Conservation (phyloP, 2,329 filamentous ascomycete species). For the Cercospora zeina region DNA sequence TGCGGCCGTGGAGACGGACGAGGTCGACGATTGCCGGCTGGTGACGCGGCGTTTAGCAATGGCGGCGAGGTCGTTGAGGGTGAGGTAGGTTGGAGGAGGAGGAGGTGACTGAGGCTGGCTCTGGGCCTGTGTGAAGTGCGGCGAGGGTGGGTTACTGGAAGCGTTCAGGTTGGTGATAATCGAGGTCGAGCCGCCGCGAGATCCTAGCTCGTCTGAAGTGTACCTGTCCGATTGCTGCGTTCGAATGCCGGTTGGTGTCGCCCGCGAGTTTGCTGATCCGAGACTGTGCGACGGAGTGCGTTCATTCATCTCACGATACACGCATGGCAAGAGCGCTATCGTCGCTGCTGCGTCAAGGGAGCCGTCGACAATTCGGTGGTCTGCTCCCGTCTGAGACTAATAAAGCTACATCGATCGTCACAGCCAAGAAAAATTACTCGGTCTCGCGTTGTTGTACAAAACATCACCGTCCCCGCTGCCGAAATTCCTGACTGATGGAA, state of each 20-base stretch:
- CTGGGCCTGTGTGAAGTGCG: background rate
- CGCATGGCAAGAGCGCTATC: background rate
- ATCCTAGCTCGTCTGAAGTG: constrained; percentile 16
- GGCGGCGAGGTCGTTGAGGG: constrained; percentile 54
- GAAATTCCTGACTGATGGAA: background rate
- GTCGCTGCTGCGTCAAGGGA: background rate
- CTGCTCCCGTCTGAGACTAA: constrained; percentile 7
- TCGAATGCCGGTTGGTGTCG: constrained; percentile 7
- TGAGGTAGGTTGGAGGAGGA: constrained; percentile 41
- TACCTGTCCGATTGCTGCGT: constrained; percentile 14
- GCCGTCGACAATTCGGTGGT: background rate
- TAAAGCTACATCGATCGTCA: constrained; percentile 10
- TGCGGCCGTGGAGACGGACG: constrained; percentile 57
- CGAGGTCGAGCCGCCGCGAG: constrained; percentile 16
- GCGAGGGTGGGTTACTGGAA: constrained; percentile 9
- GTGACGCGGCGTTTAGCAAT: constrained; percentile 52
- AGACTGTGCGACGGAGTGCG: constrained; percentile 10
- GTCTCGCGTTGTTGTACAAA: constrained; percentile 4
- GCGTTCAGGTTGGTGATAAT: constrained; percentile 15
- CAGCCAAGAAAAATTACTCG: constrained; percentile 9
- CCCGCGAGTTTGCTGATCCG: constrained; percentile 12
- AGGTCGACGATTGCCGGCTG: constrained; percentile 57
- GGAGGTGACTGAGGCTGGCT: constrained; percentile 1
- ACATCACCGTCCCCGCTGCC: background rate
- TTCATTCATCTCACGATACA: constrained; percentile 9